Evolutionary conservation across 148 eudicot species (phyloP), one percentile per base, ranked within the genome.

Genomic region (Camellia lanceoleosa): DNA sequence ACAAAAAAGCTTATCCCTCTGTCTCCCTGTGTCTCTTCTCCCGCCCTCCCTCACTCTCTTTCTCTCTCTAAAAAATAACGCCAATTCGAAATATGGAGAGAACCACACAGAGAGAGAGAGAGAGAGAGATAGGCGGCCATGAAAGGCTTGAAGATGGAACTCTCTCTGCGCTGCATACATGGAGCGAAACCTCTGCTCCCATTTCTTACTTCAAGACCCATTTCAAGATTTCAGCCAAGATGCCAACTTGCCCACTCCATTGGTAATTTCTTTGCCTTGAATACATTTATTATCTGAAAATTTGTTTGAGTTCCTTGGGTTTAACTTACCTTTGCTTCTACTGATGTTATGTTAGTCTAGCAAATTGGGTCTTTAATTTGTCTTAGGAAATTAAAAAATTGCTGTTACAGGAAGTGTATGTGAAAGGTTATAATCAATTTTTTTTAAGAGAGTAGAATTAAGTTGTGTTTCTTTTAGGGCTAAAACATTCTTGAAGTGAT

Each of bases 141-240:
- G 80, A 65, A 67, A 68, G 49, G 65, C 52, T 68, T 67, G 65
- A 67, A 67, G 51, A 73, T 78, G 16, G 38, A 44, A 10, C 42
- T 54, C 64, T 71, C 70, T 16, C 70, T 62, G 18, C 47, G 20
- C 73, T 10, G 61, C 73, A 55, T 11, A 42, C 16, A 56, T 68
- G 80, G 65, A 19, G 66, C 54, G 38, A 78, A 55, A 69, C 47
- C 66, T n/a, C 55, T 12, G 2, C 68, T 62, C 55, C 64, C 74
- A 5, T 68, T 68, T 55, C 73, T 18, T 68, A 18, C 73, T 68
- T 78, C 80, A n/a, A 78, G 11, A 12, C 6, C 41, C 10, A 13
- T 55, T 52, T 68, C 80, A 51, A 68, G 73, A 68, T 78, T 54
- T 68, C 73, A 41, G 7, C 52, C 73, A 55, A 78, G 61, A 78